Conservation (phyloP, 2,329 filamentous ascomycete genomes). For the Pestalotiopsis sp. region DNA sequence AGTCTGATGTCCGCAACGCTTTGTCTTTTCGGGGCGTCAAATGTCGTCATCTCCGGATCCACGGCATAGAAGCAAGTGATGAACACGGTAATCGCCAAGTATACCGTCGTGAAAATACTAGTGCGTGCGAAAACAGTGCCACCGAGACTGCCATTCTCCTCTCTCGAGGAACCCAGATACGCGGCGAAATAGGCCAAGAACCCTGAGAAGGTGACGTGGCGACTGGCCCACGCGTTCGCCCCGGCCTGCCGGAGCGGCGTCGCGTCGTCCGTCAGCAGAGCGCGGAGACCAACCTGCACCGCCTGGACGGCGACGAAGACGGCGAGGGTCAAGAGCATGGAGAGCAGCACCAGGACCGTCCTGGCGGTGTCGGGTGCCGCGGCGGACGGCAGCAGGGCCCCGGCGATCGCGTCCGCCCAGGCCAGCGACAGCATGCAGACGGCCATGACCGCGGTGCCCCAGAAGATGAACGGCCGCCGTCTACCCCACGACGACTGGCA, state of each 20-base stretch:
- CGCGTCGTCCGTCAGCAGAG: neutral
- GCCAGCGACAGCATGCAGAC: constrained; percentile 4
- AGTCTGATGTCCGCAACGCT: neutral
- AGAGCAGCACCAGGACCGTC: neutral
- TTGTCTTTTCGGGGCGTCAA: neutral
- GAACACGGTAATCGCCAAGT: neutral
- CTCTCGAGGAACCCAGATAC: neutral
- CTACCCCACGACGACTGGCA: constrained; percentile 6
- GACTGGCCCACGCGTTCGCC: constrained; percentile 7
- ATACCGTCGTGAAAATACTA: neutral
- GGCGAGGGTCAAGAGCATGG: neutral
- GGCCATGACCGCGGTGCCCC: constrained; percentile 1
- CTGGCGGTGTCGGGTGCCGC: neutral
- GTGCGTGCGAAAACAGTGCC: neutral
- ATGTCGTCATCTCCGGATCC: neutral
- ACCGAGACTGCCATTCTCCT: no score
- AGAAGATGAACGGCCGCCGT: constrained; percentile 8
- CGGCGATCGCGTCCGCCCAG: constrained; percentile 1
- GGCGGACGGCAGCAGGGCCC: neutral
- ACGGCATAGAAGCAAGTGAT: neutral
- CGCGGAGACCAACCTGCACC: constrained; percentile 5
- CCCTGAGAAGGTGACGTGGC: neutral
- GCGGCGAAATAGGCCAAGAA: constrained; percentile 2
- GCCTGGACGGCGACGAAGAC: constrained; percentile 7
- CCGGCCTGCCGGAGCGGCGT: constrained; percentile 3